Evolutionary conservation across 169 alveolate genomes (phyloP), one percentile per base, ranked within the genome.

Genomic region (Plasmodium malariae): DNA sequence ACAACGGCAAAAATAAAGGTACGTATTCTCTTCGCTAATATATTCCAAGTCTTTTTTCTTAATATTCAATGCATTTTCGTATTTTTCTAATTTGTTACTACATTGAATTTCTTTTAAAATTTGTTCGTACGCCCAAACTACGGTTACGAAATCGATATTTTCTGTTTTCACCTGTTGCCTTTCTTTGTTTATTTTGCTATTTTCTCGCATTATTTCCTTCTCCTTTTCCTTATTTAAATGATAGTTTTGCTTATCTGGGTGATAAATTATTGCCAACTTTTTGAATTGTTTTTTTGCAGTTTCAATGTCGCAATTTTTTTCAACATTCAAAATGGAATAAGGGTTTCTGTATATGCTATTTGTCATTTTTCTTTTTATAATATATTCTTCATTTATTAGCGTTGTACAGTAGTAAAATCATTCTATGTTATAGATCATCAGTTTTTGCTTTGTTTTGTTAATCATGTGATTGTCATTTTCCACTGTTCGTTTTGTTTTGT

Each of bases 51-150:
- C 89, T 21, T 26, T 69, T 40, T 65, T 78, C 26, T 78, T 62
- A n/a, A 78, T 78, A 40, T 32, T 78, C 51, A 60, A 54, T n/a
- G 89, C 89, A 54, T 78, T 78, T 63, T 78, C 78, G 37, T 78
- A 78, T 54, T 43, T 78, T 63, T 60, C 78, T 21, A 78, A 78
- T 3, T 78, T 78, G 24, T 54, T 78, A 7, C 49, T 51, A 43
- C 21, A 36, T 78, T 78, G 51, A 24, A 78, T 78, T 19, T 78
- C 76, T 45, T 19, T 78, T 37, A 78, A 62, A 62, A 78, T 78
- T 78, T 78, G 68, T 78, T 78, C 89, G 45, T 78, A 78, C 12
- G 89, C 89, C 89, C 89, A 78, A 3, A 78, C 76, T 40, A 78
- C 40, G 40, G 89, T 78, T 32, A 78, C 69, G 34, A 78, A 78